These are phyloP conservation scores for Polygonum maritimum DNA, from an alignment of 148 eudicot genomes.

Conservation along the genomic window DNA sequence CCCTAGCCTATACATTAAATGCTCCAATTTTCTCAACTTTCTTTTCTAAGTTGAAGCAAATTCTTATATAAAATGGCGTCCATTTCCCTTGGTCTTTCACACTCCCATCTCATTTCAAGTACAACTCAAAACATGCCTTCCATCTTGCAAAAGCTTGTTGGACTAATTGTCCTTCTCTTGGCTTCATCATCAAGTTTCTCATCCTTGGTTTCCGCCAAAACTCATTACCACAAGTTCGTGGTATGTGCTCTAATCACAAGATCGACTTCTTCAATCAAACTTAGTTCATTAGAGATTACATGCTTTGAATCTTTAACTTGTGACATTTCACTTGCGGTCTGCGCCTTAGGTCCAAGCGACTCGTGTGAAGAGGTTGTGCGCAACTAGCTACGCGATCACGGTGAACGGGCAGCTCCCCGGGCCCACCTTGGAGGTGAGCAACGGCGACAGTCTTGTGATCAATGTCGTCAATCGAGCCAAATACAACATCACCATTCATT, in stretches of 20 bases:
- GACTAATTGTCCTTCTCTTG: conserved; percentile 13
- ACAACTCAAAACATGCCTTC: neutral
- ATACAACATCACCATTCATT: conserved; percentile 83
- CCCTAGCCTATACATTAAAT: too few species aligned
- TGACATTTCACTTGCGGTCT: neutral
- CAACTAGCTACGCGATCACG: conserved; percentile 37
- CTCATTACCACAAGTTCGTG: conserved; percentile 57
- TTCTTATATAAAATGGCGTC: neutral
- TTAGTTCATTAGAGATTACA: too few species aligned
- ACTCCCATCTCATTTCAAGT: neutral
- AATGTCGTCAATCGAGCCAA: conserved; percentile 16
- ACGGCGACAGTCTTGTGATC: conserved; percentile 68
- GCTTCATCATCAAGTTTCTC: conserved; percentile 14
- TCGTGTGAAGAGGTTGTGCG: conserved; percentile 81
- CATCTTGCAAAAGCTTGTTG: conserved; percentile 7
- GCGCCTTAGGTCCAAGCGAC: conserved; percentile 56
- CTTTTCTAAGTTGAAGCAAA: neutral
- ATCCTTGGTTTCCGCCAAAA: conserved; percentile 34
- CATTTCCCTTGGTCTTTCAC: neutral
- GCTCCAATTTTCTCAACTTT: too few species aligned
- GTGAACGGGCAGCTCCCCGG: conserved; percentile 74
- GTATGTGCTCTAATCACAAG: conserved; percentile 19
- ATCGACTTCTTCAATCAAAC: neutral
- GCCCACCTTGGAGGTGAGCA: conserved; percentile 60
- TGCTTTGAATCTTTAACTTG: neutral